phyloP scores from a whole-genome alignment of 2,329 filamentous ascomycete genomes.

The Fusarium acutatum region DNA sequence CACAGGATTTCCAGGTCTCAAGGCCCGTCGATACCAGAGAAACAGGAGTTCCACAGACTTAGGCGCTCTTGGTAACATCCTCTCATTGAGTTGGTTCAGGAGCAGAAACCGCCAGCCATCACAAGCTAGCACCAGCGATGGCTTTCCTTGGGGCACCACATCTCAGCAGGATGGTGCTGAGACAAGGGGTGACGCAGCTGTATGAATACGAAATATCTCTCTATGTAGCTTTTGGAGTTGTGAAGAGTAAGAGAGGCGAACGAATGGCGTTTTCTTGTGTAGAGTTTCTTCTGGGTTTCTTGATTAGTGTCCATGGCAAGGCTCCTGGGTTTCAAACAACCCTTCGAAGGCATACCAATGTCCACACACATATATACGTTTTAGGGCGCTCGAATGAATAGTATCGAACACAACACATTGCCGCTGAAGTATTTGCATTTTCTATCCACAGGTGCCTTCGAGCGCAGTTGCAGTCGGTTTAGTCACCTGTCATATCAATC shows the following conservation, averaged over 20 bases:
- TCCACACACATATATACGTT: slow-evolving; percentile 18
- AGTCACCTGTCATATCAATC: not conserved
- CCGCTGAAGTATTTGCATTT: not conserved
- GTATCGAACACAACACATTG: not conserved
- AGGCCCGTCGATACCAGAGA: slow-evolving; percentile 57
- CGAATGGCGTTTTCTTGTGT: slow-evolving; percentile 31
- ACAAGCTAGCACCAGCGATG: slow-evolving; percentile 34
- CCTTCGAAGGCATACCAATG: not conserved
- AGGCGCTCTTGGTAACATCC: slow-evolving; percentile 61
- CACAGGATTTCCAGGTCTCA: slow-evolving; percentile 70
- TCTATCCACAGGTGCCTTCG: not conserved
- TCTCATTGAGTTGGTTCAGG: slow-evolving; percentile 65
- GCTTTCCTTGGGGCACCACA: slow-evolving; percentile 13
- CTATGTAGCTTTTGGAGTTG: slow-evolving; percentile 21
- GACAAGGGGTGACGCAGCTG: slow-evolving; percentile 42
- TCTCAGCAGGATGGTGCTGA: slow-evolving; percentile 33
- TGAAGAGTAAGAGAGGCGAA: slow-evolving; percentile 27
- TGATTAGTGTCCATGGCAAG: slow-evolving; percentile 6
- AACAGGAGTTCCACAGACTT: slow-evolving; percentile 55
- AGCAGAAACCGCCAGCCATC: slow-evolving; percentile 34
- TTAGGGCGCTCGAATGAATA: slow-evolving; percentile 10
- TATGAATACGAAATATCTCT: slow-evolving; percentile 41
- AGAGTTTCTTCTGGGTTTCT: slow-evolving; percentile 17
- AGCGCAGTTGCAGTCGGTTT: not conserved
- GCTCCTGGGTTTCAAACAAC: not conserved